phyloP scores from a whole-genome alignment of 148 eudicot genomes.

The Diospyros lotus region DNA sequence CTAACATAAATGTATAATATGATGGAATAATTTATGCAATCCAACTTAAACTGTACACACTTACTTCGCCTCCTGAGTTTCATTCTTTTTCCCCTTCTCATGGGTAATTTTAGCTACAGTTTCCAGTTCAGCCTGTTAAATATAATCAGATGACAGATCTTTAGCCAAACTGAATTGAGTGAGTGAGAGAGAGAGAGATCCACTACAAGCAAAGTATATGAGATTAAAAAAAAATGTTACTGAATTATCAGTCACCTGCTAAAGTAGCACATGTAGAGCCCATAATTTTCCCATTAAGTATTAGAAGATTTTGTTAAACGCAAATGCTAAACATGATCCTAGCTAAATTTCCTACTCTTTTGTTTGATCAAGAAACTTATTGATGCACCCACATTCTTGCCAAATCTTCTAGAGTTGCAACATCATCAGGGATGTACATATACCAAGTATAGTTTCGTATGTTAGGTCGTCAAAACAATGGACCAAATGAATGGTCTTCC shows the following conservation, averaged over 20 bases:
- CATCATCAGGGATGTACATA: not conserved
- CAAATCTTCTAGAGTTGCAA: not conserved
- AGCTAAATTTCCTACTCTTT: not conserved
- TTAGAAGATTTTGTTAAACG: not conserved
- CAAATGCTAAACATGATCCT: not conserved
- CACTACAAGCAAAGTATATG: not conserved
- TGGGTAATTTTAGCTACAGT: constrained; percentile 87
- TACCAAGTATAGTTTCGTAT: not conserved
- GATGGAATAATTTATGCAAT: constrained; percentile 7
- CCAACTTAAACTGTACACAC: not conserved
- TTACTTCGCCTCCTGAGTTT: constrained; percentile 59
- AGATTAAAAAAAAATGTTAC: constrained; percentile 1
- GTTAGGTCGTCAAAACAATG: not conserved
- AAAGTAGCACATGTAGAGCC: constrained; percentile 1
- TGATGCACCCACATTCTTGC: not conserved
- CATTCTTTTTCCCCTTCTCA: constrained; percentile 87
- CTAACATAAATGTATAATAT: not conserved
- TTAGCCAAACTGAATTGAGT: not conserved
- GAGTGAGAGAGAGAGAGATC: not conserved
- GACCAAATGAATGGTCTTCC: not conserved
- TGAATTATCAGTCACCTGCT: not conserved
- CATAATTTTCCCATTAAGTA: not conserved
- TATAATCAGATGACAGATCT: not conserved
- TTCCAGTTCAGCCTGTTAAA: constrained; percentile 78
- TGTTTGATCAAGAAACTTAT: not conserved